Percentiles rank a stretch among this genome's conserved stretches.
Conservation (phyloP, 2,329 filamentous ascomycete species). For the Magnaporthales sp. region DNA sequence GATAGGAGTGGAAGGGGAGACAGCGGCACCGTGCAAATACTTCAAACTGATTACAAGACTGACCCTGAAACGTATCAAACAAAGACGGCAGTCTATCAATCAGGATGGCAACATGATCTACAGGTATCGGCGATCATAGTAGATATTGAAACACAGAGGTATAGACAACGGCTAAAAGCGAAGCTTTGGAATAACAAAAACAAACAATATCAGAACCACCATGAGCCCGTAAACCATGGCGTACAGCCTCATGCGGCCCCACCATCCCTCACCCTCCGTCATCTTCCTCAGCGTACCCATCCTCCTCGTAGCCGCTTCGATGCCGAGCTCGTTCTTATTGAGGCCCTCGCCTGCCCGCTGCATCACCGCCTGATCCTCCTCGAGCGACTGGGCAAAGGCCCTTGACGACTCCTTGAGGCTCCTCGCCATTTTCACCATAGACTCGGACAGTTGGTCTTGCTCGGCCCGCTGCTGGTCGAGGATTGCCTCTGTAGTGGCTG, state of each 20-base stretch:
- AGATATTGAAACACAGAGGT: not conserved
- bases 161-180: conserved; percentile 52
- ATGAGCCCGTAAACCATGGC: conserved; percentile 75
- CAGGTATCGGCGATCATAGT: not conserved
- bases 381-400: conserved; percentile 62
- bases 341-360: conserved; percentile 64
- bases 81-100: not conserved
- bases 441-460: conserved; percentile 74
- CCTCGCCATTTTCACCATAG: conserved; percentile 71
- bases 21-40: too few species aligned
- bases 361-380: conserved; percentile 63
- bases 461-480: conserved; percentile 70
- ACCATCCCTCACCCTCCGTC: conserved; percentile 85
- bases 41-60: too few species aligned
- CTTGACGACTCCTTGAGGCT: conserved; percentile 69
- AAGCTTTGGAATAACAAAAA: conserved; percentile 82
- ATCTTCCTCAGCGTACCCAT: conserved; percentile 73
- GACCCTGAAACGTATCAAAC: too few species aligned
- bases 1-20: too few species aligned
- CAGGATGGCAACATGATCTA: not conserved
- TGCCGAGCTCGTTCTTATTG: conserved; percentile 64
- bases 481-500: conserved; percentile 56
- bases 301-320: conserved; percentile 65
- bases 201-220: conserved; percentile 67
- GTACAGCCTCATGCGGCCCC: conserved; percentile 76